Percentiles rank a stretch among this genome's conserved stretches.
phyloP scores from a whole-genome alignment of 768 basidiomycete genomes.

The Pulveroboletus sp. region DNA sequence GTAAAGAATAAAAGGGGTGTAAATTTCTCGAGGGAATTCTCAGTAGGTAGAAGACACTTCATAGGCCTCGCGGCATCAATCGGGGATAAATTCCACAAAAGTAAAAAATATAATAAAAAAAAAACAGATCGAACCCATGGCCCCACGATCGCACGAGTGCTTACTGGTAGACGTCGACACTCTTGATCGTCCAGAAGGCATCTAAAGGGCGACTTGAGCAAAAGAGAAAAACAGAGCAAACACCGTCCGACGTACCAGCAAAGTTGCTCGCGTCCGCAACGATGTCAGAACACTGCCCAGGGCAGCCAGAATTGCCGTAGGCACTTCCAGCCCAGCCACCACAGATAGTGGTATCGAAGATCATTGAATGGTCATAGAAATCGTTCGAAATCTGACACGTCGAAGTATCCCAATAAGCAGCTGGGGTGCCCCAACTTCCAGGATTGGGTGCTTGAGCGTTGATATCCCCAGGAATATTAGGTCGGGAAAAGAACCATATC shows the following conservation, averaged over 20 bases:
- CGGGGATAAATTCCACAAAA: too few species aligned
- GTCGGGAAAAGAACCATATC: slow-evolving; percentile 53
- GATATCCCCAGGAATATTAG: slow-evolving; percentile 48
- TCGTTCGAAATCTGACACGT: slow-evolving; percentile 45
- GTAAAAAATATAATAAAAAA: too few species aligned
- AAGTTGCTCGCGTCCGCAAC: slow-evolving; percentile 57
- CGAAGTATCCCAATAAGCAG: slow-evolving; percentile 45
- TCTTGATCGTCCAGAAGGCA: slow-evolving; percentile 54
- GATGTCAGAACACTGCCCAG: slow-evolving; percentile 41
- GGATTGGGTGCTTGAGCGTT: slow-evolving; percentile 39
- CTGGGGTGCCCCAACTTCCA: slow-evolving; percentile 45
- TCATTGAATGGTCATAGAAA: slow-evolving; percentile 47
- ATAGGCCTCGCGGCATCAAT: too few species aligned
- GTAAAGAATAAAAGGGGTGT: too few species aligned
- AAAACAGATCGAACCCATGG: too few species aligned
- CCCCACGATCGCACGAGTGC: background rate
- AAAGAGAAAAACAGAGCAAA: background rate
- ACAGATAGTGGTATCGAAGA: slow-evolving; percentile 35
- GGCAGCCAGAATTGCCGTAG: slow-evolving; percentile 28
- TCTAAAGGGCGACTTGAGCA: slow-evolving; percentile 28
- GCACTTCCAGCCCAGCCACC: slow-evolving; percentile 26
- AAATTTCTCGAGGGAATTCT: too few species aligned
- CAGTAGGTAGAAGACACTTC: too few species aligned
- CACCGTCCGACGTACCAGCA: slow-evolving; percentile 29
- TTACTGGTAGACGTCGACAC: slow-evolving; percentile 47